A percentile compares a stretch with the other conserved stretches of the same genome.
These are phyloP conservation scores for Leccinellum rugosiceps DNA, from an alignment of 768 basidiomycete genomes.

Conservation along the genomic window DNA sequence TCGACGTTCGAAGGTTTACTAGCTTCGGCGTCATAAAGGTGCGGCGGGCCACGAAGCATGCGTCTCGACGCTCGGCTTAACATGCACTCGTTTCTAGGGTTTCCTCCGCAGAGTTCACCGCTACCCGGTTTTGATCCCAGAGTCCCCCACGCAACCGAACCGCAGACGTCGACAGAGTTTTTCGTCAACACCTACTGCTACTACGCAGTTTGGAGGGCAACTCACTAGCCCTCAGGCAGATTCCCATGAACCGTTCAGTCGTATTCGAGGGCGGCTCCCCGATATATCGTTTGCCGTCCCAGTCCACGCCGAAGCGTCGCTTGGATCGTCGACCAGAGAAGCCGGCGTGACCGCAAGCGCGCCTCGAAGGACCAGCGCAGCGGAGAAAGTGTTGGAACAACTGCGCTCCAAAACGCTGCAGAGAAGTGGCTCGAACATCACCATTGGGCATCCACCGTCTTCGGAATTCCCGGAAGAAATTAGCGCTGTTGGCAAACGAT, in stretches of 20 bases:
- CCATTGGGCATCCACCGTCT: conserved; percentile 14
- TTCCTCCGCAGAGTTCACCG: conserved; percentile 91
- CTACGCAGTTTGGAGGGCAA: conserved; percentile 9
- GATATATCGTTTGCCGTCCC: conserved; percentile 21
- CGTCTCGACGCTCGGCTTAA: neutral
- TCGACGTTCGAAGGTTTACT: conserved; percentile 92
- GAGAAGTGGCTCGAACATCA: conserved; percentile 32
- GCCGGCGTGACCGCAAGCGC: conserved; percentile 27
- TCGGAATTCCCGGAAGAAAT: conserved; percentile 17
- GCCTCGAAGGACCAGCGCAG: conserved; percentile 57
- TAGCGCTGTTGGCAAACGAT: conserved; percentile 15
- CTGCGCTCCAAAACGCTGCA: conserved; percentile 56
- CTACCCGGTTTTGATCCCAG: conserved; percentile 75
- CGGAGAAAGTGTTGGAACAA: conserved; percentile 67
- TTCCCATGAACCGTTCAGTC: conserved; percentile 12
- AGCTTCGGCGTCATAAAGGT: conserved; percentile 98
- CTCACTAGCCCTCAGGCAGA: conserved; percentile 6
- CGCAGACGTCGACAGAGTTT: conserved; percentile 32
- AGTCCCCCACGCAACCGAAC: conserved; percentile 24
- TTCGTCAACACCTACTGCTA: conserved; percentile 13
- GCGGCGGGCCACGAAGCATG: conserved; percentile 2
- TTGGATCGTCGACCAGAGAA: conserved; percentile 32
- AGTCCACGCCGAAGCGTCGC: conserved; percentile 15
- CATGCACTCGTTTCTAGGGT: conserved; percentile 45
- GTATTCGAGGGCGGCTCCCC: conserved; percentile 21